These are phyloP conservation scores for Tolypocladium pustulatum DNA, from an alignment of 2,329 filamentous ascomycete genomes.

Conservation along the genomic window DNA sequence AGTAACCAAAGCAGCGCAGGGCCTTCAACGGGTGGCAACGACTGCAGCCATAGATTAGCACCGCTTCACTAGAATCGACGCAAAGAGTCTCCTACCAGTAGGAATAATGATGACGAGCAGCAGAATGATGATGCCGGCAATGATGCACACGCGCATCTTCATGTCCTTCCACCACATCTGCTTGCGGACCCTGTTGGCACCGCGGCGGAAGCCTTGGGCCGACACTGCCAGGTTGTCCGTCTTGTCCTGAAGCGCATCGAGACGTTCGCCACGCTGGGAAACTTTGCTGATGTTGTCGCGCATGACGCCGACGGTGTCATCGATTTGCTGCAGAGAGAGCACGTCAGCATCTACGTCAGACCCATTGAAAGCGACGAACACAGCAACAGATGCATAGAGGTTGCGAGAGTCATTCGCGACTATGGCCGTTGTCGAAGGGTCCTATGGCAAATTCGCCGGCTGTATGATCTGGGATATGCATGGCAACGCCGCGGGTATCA, in stretches of 20 bases:
- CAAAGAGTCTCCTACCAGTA: constrained; percentile 47
- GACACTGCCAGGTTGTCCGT: constrained; percentile 88
- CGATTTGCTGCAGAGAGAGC: constrained; percentile 66
- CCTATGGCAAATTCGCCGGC: not conserved
- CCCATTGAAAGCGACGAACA: not conserved
- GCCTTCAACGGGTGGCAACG: constrained; percentile 20
- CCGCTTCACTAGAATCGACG: not conserved
- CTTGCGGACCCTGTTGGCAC: constrained; percentile 91
- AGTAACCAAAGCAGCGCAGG: constrained; percentile 15
- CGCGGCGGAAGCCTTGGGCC: constrained; percentile 89
- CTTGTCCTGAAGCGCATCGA: constrained; percentile 86
- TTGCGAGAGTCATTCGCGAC: not conserved
- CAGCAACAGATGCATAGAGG: not conserved
- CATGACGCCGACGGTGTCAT: constrained; percentile 92
- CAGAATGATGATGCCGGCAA: constrained; percentile 81
- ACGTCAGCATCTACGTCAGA: constrained; percentile 6
- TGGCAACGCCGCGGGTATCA: not conserved
- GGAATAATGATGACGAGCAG: constrained; percentile 92
- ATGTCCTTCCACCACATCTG: constrained; percentile 99
- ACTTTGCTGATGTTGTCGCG: constrained; percentile 96
- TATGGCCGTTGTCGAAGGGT: not conserved
- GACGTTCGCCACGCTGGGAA: constrained; percentile 79
- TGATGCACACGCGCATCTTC: constrained; percentile 99
- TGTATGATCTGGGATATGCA: not conserved
- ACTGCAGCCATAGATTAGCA: constrained; percentile 13